Conservation (phyloP, 2,329 filamentous ascomycete species). For the Fusarium sp. region DNA sequence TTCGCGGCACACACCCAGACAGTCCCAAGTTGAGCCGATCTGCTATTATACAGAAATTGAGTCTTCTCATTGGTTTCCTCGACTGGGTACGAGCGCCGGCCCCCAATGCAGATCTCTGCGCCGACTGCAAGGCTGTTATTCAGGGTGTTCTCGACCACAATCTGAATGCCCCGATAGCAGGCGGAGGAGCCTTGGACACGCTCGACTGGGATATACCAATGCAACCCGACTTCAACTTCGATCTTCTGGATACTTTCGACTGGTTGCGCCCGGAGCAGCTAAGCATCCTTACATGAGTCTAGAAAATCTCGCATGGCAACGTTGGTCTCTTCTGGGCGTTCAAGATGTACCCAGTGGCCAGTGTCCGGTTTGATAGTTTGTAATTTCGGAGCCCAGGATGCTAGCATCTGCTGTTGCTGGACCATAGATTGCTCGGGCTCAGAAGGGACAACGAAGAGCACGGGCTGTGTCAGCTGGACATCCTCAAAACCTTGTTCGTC, state of each 20-base stretch:
- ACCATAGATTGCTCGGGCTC: conserved; percentile 25
- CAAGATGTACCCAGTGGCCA: conserved; percentile 56
- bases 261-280: conserved; percentile 56
- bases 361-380: conserved; percentile 55
- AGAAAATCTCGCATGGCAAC: conserved; percentile 44
- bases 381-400: conserved; percentile 52
- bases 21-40: conserved; percentile 60
- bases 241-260: conserved; percentile 65
- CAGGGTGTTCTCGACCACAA: conserved; percentile 66
- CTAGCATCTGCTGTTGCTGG: conserved; percentile 50
- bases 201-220: conserved; percentile 56
- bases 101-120: conserved; percentile 65
- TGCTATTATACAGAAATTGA: conserved; percentile 67
- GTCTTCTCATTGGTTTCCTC: conserved; percentile 65
- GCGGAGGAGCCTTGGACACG: conserved; percentile 44
- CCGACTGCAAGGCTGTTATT: conserved; percentile 63
- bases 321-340: conserved; percentile 48
- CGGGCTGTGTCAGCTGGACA: conserved; percentile 37
- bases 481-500: conserved; percentile 48
- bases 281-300: conserved; percentile 2
- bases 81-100: conserved; percentile 66
- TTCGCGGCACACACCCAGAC: conserved; percentile 53
- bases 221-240: conserved; percentile 61
- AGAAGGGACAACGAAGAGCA: conserved; percentile 45
- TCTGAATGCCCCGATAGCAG: conserved; percentile 57